Conservation (phyloP, 257 asterid genomes). For the Rauvolfia tetraphylla region DNA sequence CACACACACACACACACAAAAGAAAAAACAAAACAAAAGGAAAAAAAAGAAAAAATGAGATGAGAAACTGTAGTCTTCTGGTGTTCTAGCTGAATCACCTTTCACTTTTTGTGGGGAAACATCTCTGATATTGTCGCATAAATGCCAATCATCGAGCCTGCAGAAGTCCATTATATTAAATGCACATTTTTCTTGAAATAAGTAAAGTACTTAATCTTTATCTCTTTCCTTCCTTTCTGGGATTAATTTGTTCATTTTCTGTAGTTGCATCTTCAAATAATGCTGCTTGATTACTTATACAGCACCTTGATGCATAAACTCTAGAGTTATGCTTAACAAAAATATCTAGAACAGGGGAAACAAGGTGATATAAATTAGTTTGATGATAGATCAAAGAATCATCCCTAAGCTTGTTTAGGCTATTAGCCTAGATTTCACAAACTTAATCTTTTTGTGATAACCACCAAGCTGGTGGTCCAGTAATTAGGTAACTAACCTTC, state of each 20-base stretch:
- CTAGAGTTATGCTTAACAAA: background rate
- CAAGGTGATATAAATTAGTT: background rate
- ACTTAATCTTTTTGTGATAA: no score
- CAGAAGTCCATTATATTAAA: background rate
- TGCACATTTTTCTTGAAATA: background rate
- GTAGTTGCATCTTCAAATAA: background rate
- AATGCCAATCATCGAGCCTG: background rate
- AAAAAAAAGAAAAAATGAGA: background rate
- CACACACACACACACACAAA: no score
- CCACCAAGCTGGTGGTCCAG: no score
- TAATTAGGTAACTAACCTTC: no score
- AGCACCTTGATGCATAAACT: background rate
- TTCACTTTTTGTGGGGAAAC: background rate
- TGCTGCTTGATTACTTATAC: background rate
- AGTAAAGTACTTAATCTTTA: background rate
- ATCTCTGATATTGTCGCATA: background rate
- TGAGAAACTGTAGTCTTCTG: no score
- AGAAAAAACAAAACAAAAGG: no score
- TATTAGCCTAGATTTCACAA: background rate
- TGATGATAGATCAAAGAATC: background rate
- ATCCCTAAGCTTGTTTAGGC: background rate
- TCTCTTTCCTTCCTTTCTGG: background rate
- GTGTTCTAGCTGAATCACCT: background rate
- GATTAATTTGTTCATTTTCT: background rate
- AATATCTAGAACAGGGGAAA: background rate